Evolutionary conservation across 495 filamentous ascomycete genomes (phyloP).

Genomic region (Pseudomonodictys pantanalensis): DNA sequence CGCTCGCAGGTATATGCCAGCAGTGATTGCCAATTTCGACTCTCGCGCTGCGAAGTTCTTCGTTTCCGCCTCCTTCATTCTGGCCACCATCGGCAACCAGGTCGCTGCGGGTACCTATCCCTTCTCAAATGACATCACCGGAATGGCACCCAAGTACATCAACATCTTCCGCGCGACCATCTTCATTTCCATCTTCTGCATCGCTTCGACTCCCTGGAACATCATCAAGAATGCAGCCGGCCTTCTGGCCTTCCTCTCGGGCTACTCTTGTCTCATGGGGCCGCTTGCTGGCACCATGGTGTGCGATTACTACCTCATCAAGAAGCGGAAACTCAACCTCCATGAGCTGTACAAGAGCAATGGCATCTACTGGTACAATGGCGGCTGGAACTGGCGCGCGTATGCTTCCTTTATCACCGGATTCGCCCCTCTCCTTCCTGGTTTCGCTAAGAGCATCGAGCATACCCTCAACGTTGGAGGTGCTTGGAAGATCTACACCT

Average conservation of each 20-base stretch:
- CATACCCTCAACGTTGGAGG: constrained; percentile 40
- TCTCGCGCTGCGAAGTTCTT: constrained; percentile 47
- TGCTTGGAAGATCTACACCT: constrained; percentile 45
- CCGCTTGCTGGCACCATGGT: constrained; percentile 49
- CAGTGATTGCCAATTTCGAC: constrained; percentile 44
- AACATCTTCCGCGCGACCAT: constrained; percentile 43
- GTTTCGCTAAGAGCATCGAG: constrained; percentile 40
- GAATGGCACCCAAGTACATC: constrained; percentile 45
- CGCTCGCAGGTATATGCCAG: constrained; percentile 38
- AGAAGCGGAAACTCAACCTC: constrained; percentile 39
- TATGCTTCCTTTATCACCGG: constrained; percentile 43
- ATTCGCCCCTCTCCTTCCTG: constrained; percentile 46
- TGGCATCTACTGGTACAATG: constrained; percentile 48
- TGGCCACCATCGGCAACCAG: constrained; percentile 48
- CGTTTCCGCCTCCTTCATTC: constrained; percentile 39
- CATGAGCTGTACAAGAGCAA: constrained; percentile 42
- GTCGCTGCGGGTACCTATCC: constrained; percentile 43
- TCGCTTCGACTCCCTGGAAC: constrained; percentile 51
- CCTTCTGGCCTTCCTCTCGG: constrained; percentile 48
- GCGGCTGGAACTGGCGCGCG: constrained; percentile 46
- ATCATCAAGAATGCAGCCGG: constrained; percentile 48
- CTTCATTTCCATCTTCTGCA: constrained; percentile 44
- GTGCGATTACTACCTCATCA: constrained; percentile 48
- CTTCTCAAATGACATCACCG: constrained; percentile 46
- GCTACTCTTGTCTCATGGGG: constrained; percentile 49